Evolutionary conservation across 176 grass and related monocot species (phyloP), one percentile per base, ranked within the genome.

Genomic region (Alloteropsis semialata): DNA sequence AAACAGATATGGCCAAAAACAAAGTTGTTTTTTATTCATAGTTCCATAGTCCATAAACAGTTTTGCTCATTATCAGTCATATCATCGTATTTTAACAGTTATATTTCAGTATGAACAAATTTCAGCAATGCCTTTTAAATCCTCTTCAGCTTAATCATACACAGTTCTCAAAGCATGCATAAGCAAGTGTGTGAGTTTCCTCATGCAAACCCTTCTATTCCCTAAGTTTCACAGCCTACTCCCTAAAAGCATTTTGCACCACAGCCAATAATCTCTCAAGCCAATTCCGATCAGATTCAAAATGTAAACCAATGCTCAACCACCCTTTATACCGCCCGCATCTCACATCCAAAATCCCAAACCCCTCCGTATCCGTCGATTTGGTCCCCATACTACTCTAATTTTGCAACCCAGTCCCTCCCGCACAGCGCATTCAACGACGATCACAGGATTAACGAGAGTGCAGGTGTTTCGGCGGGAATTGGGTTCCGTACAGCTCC

Each of bases 401-500:
- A 74, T 42, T 19, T 34, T 19, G 37, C 19, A 46, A 22, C 22
- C 14, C 11, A 15, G 1, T 11, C 21, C n/a, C 25, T 11, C 58
- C 33, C 25, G 8, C 10, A 36, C 8, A 21, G 51, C 28, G 7
- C 18, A 10, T 55, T 39, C 21, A 14, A 10, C 33, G 9, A 32
- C 14, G 69, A 89, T 61, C 49, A 34, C 14, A 60, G 39, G 68
- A 56, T 41, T 50, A 25, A 72, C 43, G 25, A 49, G 2, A 29
- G 69, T 43, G 43, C 5, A 21, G 18, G 10, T 25, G 69, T 38
- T 56, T 56, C 69, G 8, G 55, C 7, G 21, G 65, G 60, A 25
- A 9, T 16, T 27, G 41, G 10, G 55, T 43, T 0, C 2, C 14
- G 28, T 94, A 97, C 95, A 92, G 88, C 27, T 76, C 74, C 38